Conservation (phyloP, 768 basidiomycete species). For the Rhizopogon rudus region DNA sequence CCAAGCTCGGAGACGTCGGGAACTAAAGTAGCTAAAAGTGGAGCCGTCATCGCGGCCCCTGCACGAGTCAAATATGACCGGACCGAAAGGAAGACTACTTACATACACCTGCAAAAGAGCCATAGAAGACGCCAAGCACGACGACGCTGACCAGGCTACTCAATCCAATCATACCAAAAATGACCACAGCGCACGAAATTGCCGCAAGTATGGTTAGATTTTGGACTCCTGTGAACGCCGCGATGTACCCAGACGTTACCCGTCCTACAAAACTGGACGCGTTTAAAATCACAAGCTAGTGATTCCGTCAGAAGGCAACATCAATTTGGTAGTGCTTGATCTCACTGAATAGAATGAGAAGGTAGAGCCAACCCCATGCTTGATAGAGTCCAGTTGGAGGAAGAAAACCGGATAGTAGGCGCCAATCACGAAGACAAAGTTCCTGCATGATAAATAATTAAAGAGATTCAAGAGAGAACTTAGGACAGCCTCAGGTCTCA, state of each 20-base stretch:
- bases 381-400: slow-evolving; percentile 44
- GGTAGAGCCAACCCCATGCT: slow-evolving; percentile 34
- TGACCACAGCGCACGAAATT: slow-evolving; percentile 25
- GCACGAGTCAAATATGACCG: not conserved
- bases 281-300: slow-evolving; percentile 28
- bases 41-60: slow-evolving; percentile 26
- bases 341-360: slow-evolving; percentile 48
- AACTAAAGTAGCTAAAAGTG: slow-evolving; percentile 39
- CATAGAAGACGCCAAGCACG: slow-evolving; percentile 36
- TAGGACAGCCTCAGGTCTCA: not conserved
- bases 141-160: slow-evolving; percentile 29
- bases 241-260: slow-evolving; percentile 25
- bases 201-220: slow-evolving; percentile 34
- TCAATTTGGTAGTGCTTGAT: not conserved
- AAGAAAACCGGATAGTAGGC: slow-evolving; percentile 48
- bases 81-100: not conserved
- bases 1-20: slow-evolving; percentile 46
- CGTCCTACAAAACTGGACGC: slow-evolving; percentile 24
- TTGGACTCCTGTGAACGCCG: slow-evolving; percentile 33
- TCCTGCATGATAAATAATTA: not conserved
- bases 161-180: slow-evolving; percentile 37
- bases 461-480: not conserved
- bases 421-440: slow-evolving; percentile 24
- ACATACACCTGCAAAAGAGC: slow-evolving; percentile 39
- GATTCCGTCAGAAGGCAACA: not conserved